Evolutionary conservation across 2,329 filamentous ascomycete genomes (phyloP), one percentile per base, ranked within the genome.

Genomic region (Aspergillus thermomutatus): DNA sequence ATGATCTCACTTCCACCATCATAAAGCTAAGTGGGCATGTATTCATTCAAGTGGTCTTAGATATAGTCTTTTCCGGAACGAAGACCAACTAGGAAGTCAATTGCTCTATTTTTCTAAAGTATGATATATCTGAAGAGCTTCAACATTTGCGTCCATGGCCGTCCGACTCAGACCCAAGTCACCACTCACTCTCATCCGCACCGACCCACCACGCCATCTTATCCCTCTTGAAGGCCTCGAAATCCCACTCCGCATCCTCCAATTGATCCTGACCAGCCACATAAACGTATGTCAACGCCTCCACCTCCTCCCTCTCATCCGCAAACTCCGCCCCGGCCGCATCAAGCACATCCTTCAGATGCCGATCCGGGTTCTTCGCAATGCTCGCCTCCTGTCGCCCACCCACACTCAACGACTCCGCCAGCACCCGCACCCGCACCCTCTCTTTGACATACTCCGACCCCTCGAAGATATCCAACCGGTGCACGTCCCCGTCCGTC

Each of bases 401-500:
- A 45, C 65, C 54, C 6, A 60, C 59, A 37, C 66, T 64, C 56
- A 61, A 55, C 1, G 54, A 62, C 28, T 66, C 62, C n/a, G 63
- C 66, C 50, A 82, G 52, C 1, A 79, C 64, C 17, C 72, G 67
- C 17, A 83, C 81, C 11, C 64, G 69, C 0, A 87, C 83, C 10
- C 65, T 68, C 10, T 69, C 61, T 21, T 88, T 81, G 55, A 78
- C 75, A 68, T 96, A 96, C 70, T 94, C 85, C 5, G 62, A 60
- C 0, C 93, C 93, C 72, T 97, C 93, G 68, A 96, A 97, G 3
- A 79, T 74, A 69, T 97, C 92, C 2, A 97, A 80, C 28, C 88
- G 86, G 63, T 78, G 76, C 52, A 97, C 78, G 66, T 97, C 92
- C 25, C 83, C 86, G 40, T 87, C 83, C 0, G 90, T 95, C 46